Conservation (phyloP, 2,329 filamentous ascomycete species). For the Akanthomyces muscarius region DNA sequence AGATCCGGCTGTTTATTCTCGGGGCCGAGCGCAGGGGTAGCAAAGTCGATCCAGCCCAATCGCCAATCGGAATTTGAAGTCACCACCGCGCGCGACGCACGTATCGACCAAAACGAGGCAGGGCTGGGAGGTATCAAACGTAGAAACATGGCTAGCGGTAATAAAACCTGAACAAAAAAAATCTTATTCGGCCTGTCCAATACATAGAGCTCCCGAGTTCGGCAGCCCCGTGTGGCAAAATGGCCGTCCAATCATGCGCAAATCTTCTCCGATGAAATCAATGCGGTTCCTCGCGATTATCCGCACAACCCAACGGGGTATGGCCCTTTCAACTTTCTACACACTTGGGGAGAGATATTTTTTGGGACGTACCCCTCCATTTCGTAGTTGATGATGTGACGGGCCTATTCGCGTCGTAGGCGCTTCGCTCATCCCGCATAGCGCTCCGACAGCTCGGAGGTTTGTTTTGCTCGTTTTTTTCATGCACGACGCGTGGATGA, state of each 20-base stretch:
- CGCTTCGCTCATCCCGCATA: neutral
- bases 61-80: neutral
- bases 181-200: neutral
- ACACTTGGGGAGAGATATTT: neutral
- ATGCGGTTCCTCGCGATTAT: neutral
- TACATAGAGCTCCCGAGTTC: neutral
- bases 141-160: neutral
- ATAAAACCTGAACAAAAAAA: neutral
- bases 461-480: neutral
- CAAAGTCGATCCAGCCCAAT: neutral
- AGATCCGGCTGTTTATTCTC: neutral
- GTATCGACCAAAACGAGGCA: neutral
- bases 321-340: neutral
- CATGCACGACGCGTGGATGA: neutral
- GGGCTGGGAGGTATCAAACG: neutral
- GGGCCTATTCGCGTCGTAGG: neutral
- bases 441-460: neutral
- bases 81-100: neutral
- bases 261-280: neutral
- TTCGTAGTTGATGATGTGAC: too few species aligned
- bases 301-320: neutral
- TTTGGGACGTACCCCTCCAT: neutral
- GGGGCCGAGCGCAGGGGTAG: neutral
- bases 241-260: neutral
- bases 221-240: neutral